Conservation (phyloP, 1,284 basidiomycete species). For the Kwoniella shivajii region DNA sequence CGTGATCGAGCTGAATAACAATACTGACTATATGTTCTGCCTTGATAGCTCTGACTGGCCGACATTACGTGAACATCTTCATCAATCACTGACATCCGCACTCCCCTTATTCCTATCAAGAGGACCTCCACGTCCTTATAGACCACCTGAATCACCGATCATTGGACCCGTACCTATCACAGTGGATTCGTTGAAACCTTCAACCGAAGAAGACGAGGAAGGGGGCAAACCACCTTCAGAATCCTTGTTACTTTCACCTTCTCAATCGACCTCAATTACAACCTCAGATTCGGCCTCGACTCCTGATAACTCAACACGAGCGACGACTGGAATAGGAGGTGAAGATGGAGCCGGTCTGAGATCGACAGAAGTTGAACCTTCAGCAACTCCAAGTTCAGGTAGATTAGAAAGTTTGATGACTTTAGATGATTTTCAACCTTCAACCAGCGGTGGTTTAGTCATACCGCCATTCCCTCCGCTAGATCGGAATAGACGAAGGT, state of each 20-base stretch:
- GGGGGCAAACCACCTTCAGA: constrained; percentile 23
- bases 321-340: no score
- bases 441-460: constrained; percentile 65
- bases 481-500: constrained; percentile 56
- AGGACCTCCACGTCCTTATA: constrained; percentile 22
- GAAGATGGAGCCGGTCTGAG: constrained; percentile 3
- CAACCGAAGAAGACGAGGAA: constrained; percentile 57
- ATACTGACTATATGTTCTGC: not conserved
- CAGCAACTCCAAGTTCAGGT: constrained; percentile 22
- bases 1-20: not conserved
- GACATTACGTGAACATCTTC: constrained; percentile 60
- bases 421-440: constrained; percentile 42
- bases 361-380: constrained; percentile 54
- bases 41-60: constrained; percentile 71
- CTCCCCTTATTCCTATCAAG: constrained; percentile 26
- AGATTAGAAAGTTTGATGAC: constrained; percentile 8
- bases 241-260: constrained; percentile 44
- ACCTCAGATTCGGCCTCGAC: constrained; percentile 3
- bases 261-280: constrained; percentile 42
- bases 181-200: constrained; percentile 3
- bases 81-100: constrained; percentile 23
- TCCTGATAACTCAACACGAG: constrained; percentile 44
- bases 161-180: constrained; percentile 19
- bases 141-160: constrained; percentile 15
- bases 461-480: constrained; percentile 75